Evolutionary conservation across 768 basidiomycete genomes (phyloP), one percentile per base, ranked within the genome.

Genomic region (Lyophyllum decastes): DNA sequence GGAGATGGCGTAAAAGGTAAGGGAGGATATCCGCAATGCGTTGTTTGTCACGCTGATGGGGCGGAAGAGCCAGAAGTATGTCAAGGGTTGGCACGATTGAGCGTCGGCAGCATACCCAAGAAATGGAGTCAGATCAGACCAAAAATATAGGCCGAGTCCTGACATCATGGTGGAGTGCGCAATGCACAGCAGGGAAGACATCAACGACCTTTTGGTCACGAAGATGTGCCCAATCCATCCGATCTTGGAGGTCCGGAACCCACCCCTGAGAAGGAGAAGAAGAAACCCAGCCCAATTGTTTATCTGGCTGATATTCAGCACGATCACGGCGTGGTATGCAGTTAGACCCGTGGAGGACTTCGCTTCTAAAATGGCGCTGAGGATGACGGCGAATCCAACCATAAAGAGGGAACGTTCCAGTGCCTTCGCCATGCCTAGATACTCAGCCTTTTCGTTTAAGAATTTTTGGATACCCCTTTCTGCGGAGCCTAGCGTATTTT

Each of bases 271-370:
- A 4, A 56, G 4, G 47, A 41, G 48, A 19, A 57, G 56, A 26
- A 57, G 17, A 26, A 57, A 47, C 1, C 56, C 56, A 21, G 50
- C 41, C 56, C 56, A 57, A 27, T 52, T 52, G 25, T 52, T 52
- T 3, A 57, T 57, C 50, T 57, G 56, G 44, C 56, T 52, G 21
- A 57, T 46, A n/a, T 57, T 57, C 16, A 57, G 49, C 9, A 57
- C 44, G 33, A 52, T 40, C 6, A 57, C 21, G 7, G 44, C 50
- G 19, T 52, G 49, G 30, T 57, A 57, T 21, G 50, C n/a, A 17
- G 30, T 52, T 6, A 57, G 49, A 17, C 56, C 56, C 11, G 41
- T 45, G 8, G 43, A 1, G 25, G 24, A 34, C 44, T 40, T 52
- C 43, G 43, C 50, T 40, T 57, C 56, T 10, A 57, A 5, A 9